These are phyloP conservation scores for Physaria fendleri DNA, from an alignment of 345 rosid species.

Conservation along the genomic window DNA sequence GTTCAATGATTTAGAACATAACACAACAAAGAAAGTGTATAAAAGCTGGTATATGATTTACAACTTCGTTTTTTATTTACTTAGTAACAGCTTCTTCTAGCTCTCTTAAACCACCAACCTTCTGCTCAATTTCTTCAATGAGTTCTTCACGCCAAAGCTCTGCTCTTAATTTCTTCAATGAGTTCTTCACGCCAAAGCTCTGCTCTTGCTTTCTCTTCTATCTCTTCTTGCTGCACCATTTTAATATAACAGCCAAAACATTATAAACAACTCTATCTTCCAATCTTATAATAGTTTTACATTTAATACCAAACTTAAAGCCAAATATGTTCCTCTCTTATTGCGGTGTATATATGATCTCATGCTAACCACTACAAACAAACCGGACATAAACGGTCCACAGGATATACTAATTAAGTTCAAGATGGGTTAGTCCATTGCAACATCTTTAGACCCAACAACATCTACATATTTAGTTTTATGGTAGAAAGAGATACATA, in stretches of 20 bases:
- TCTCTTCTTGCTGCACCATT: conserved; percentile 76
- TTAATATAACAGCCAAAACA: background rate
- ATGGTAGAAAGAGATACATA: conserved; percentile 21
- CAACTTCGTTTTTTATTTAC: conserved; percentile 36
- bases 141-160: conserved; percentile 88
- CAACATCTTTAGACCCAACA: too few species aligned
- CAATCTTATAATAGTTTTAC: background rate
- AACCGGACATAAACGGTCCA: background rate
- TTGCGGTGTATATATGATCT: background rate
- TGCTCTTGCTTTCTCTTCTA: conserved; percentile 82
- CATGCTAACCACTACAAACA: background rate
- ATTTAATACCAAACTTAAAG: background rate
- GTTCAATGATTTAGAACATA: conserved; percentile 11
- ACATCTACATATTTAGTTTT: too few species aligned
- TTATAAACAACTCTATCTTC: background rate
- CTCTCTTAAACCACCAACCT: conserved; percentile 76
- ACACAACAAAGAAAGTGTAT: background rate
- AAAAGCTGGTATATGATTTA: conserved; percentile 4
- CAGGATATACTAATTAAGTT: background rate
- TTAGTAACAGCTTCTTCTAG: conserved; percentile 76
- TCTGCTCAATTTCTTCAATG: conserved; percentile 91
- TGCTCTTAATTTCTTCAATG: conserved; percentile 92
- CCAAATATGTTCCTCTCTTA: background rate
- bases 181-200: conserved; percentile 91
- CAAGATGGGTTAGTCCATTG: background rate